Evolutionary conservation across 2,329 filamentous ascomycete species (phyloP), one percentile per base, ranked within the genome.

Genomic region (Alternaria metachromatica): DNA sequence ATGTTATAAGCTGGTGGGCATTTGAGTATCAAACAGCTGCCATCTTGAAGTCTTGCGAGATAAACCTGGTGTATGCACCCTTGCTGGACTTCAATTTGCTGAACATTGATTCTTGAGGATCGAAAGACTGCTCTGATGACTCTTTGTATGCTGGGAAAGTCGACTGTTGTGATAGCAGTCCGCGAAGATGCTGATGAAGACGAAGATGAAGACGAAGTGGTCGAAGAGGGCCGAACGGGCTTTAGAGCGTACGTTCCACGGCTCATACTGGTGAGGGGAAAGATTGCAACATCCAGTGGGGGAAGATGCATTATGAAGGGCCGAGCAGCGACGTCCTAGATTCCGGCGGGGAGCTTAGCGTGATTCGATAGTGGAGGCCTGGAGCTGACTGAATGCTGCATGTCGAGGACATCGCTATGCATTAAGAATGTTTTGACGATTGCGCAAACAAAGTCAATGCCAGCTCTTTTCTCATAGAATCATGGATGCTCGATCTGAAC

Each of bases 51-150:
- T 58, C 73, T 76, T n/a, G 81, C 64, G n/a, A 82, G 76, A 53
- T 80, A 84, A 9, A 80, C 78, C 63, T 81, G 81, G 56, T 82
- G 80, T 5, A 82, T 71, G 8, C 75, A 71, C 25, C 76, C 76
- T 45, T 73, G 70, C 5, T 81, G 60, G 7, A 76, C 73, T 60
- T 81, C 79, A 21, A 73, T 72, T 70, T 79, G 74, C 45, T 76
- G 75, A 11, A 81, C 69, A 41, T 66, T 72, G 30, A 77, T 71
- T 50, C 64, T 73, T 3, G 77, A 72, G 20, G 77, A 77, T 3
- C 73, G 74, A 51, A 79, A 76, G 21, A 77, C 69, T 30, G 66
- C 60, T 46, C 72, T 69, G 21, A 81, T 69, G 9, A 77, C 69
- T 56, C 70, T 74, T 60, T 80, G 78, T 59, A 80, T 79, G 61